These are phyloP conservation scores for Monsonia emarginata DNA, from an alignment of 441 rosid species.

Conservation along the genomic window DNA sequence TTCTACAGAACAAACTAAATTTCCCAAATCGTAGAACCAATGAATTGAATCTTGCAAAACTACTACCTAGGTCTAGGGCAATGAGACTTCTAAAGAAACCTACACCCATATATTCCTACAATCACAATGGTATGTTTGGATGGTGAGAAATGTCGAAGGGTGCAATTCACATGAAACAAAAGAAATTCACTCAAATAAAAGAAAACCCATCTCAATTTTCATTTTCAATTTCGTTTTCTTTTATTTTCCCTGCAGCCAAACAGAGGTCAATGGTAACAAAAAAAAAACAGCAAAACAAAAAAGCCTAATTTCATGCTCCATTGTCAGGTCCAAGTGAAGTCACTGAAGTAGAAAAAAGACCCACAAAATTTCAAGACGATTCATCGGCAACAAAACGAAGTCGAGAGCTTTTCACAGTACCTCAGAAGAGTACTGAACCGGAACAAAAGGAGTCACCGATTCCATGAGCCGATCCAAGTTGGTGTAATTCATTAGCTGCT, in stretches of 20 bases:
- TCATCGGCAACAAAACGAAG: slow-evolving; percentile 5
- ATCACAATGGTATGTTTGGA: background rate
- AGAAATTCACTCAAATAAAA: background rate
- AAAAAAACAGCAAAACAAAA: background rate
- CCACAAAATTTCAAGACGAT: background rate
- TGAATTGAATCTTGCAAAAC: background rate
- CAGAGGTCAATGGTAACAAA: no score
- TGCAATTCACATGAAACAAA: background rate
- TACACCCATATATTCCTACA: background rate
- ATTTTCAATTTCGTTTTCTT: background rate
- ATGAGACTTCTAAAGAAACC: no score
- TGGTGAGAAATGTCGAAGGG: background rate
- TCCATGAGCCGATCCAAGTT: slow-evolving; percentile 38
- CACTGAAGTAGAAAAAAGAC: background rate
- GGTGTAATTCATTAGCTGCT: slow-evolving; percentile 14
- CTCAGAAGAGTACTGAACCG: slow-evolving; percentile 27
- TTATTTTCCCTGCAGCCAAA: background rate
- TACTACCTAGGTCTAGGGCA: background rate
- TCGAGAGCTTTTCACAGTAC: slow-evolving; percentile 11
- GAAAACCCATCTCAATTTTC: background rate
- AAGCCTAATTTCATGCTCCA: background rate
- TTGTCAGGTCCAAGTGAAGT: background rate
- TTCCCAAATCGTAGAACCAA: background rate
- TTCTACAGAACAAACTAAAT: background rate
- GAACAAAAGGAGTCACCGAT: slow-evolving; percentile 32